A percentile compares a stretch with the other conserved stretches of the same genome.
These are phyloP conservation scores for Chloranthus sessilifolius DNA, from an alignment of 164 flowering plant genomes.

Conservation along the genomic window DNA sequence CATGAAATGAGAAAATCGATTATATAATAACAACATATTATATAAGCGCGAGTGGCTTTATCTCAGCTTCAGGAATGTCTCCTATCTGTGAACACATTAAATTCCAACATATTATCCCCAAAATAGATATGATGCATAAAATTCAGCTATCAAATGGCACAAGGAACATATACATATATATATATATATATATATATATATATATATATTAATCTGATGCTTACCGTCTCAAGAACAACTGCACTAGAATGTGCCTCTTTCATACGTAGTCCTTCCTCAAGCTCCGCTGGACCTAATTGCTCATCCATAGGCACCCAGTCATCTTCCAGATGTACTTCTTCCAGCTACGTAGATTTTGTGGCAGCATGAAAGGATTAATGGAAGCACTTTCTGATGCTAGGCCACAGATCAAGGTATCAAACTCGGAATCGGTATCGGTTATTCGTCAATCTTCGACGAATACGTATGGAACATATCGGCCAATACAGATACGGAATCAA, in stretches of 20 bases:
- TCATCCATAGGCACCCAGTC: slow-evolving; percentile 98
- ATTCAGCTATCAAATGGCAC: not conserved
- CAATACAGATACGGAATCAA: too few relatives aligned
- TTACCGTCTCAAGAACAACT: slow-evolving; percentile 88
- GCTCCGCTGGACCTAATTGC: slow-evolving; percentile 49
- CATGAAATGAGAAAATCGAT: too few relatives aligned
- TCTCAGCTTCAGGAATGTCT: slow-evolving; percentile 95
- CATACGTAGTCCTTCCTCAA: slow-evolving; percentile 67
- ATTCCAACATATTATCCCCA: slow-evolving; percentile 6
- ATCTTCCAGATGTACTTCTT: slow-evolving; percentile 76
- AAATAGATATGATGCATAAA: not conserved
- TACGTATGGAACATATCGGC: too few relatives aligned
- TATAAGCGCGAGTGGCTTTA: too few relatives aligned
- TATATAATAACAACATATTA: too few relatives aligned
- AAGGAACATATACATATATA: too few relatives aligned
- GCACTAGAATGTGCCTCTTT: slow-evolving; percentile 92
- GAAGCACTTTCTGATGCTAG: too few relatives aligned
- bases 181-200: too few relatives aligned
- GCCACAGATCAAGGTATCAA: too few relatives aligned
- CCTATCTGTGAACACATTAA: slow-evolving; percentile 61
- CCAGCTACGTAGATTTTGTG: slow-evolving; percentile 10
- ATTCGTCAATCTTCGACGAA: too few relatives aligned
- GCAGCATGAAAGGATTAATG: too few relatives aligned
- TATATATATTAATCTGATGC: slow-evolving; percentile 13
- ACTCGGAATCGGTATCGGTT: too few relatives aligned